Base-by-base conservation (phyloP, 345 rosid genomes). In the Populus nigra region DNA sequence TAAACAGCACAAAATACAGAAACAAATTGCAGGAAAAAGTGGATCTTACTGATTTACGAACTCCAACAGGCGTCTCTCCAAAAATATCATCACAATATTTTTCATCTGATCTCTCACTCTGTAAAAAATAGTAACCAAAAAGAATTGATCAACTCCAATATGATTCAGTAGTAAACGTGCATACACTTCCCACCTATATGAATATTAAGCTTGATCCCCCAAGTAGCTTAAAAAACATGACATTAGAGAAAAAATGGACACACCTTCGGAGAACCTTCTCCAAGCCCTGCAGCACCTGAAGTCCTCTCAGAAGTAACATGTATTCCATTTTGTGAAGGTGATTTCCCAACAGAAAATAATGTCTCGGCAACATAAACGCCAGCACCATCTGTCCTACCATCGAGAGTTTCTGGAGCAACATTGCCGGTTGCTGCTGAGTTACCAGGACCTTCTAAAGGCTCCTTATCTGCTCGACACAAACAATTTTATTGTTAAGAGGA, bases 181-280 rank as follows among this genome's bases (percentile, higher is more conserved):
- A 57, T 22, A n/a, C 62, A n/a, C 12, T n/a, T 57, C 62, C 25
- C 25, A 59, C 29, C 29, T 10, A 59, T n/a, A 10, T 23, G 29
- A 59, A n/a, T 59, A n/a, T 59, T 59, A 59, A 59, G 7, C 65
- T n/a, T 3, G 63, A 59, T 25, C 9, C 23, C 23, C 27, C 65
- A 23, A 59, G 29, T 23, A 59, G 65, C 50, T 47, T 47, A 47
- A 71, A 16, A 74, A 18, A 72, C 16, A 55, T 20, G 33, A 11
- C 27, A 25, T 31, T 8, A 5, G 76, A 65, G 57, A 53, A 57
- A 67, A 73, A 33, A 59, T 23, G 36, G 41, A 80, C 89, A 72
- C 77, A 96, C 99, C 99, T 96, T 94, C 12, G 98, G 99, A 65
- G 91, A 84, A 82, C 97, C 98, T 83, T 94, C 97, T 66, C 98